A percentile compares a stretch with the other conserved stretches of the same genome.
These are phyloP conservation scores for Cadophora luteo-olivacea DNA, from an alignment of 2,329 filamentous ascomycete species.

Conservation along the genomic window DNA sequence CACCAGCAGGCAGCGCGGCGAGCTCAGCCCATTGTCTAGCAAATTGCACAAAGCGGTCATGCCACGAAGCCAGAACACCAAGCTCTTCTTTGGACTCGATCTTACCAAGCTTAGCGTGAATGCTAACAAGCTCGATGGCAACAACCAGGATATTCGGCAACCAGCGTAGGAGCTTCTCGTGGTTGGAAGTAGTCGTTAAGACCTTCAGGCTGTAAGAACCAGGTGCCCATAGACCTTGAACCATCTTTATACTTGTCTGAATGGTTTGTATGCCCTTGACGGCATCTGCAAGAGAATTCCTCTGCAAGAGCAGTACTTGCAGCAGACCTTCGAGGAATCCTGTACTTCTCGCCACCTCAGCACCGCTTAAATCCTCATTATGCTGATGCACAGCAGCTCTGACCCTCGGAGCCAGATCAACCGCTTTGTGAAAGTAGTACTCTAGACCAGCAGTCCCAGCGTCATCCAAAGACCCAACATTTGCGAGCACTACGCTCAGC, in stretches of 20 bases:
- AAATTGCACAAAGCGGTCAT: conserved; percentile 54
- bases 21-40: conserved; percentile 51
- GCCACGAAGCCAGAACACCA: conserved; percentile 57
- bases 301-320: conserved; percentile 66
- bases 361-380: conserved; percentile 82
- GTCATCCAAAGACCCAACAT: conserved; percentile 50
- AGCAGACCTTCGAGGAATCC: conserved; percentile 89
- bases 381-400: conserved; percentile 74
- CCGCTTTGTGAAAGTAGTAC: conserved; percentile 78
- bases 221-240: conserved; percentile 51
- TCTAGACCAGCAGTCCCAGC: conserved; percentile 57
- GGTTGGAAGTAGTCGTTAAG: conserved; percentile 29
- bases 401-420: conserved; percentile 74
- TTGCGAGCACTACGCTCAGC: conserved; percentile 71
- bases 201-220: conserved; percentile 34
- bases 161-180: conserved; percentile 57
- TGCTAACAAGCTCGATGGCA: conserved; percentile 64
- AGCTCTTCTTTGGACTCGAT: conserved; percentile 54
- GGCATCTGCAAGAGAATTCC: conserved; percentile 46
- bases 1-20: conserved; percentile 56
- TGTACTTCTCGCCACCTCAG: conserved; percentile 79
- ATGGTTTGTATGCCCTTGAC: conserved; percentile 32
- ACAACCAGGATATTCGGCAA: conserved; percentile 72
- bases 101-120: conserved; percentile 70
- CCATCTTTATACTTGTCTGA: conserved; percentile 35